Conservation (phyloP, 345 rosid genomes). For the Hibiscus tridactylites region DNA sequence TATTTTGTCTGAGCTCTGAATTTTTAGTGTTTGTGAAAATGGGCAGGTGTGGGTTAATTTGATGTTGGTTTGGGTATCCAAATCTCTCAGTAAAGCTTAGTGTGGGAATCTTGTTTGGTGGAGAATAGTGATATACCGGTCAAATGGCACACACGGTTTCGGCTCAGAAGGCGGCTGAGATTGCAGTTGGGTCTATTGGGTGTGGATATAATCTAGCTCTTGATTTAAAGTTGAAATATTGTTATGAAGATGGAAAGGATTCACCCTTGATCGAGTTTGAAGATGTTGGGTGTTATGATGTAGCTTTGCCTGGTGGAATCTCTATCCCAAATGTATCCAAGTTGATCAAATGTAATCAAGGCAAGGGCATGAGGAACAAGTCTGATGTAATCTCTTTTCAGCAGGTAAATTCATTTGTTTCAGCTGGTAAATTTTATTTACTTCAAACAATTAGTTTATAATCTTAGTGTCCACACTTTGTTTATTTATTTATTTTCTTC, state of each 20-base stretch:
- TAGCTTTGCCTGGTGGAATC: conserved; percentile 78
- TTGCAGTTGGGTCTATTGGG: conserved; percentile 81
- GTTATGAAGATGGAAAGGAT: conserved; percentile 48
- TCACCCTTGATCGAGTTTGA: conserved; percentile 63
- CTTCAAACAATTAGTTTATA: neutral
- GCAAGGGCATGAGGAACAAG: conserved; percentile 48
- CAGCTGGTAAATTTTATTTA: neutral
- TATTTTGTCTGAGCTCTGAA: neutral
- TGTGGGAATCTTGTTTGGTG: neutral
- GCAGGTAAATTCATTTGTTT: conserved; percentile 33
- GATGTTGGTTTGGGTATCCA: neutral
- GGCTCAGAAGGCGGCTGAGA: conserved; percentile 74
- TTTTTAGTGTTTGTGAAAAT: neutral
- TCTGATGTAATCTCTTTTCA: conserved; percentile 63
- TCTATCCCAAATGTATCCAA: conserved; percentile 63
- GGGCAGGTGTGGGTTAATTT: neutral
- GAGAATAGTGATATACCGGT: conserved; percentile 28
- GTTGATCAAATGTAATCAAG: conserved; percentile 74
- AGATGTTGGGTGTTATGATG: conserved; percentile 47
- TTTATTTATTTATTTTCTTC: neutral
- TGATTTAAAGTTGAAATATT: conserved; percentile 71
- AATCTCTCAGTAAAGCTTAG: neutral
- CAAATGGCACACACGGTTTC: conserved; percentile 65
- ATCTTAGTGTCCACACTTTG: neutral
- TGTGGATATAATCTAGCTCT: conserved; percentile 71